Evolutionary conservation across 1,284 basidiomycete species (phyloP).

Genomic region (Moniliella sp.): DNA sequence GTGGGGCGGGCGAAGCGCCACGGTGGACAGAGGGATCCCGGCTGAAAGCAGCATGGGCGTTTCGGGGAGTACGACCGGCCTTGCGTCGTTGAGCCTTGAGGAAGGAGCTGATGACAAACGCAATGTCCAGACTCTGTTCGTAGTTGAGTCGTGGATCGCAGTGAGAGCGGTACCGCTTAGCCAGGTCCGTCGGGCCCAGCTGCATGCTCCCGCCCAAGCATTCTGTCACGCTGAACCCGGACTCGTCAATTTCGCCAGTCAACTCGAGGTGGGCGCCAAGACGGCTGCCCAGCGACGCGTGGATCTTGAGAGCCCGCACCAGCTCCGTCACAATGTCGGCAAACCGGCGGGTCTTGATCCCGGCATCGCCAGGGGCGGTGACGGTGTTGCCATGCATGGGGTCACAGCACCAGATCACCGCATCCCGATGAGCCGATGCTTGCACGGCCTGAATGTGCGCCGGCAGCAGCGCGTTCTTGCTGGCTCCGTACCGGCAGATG

Average conservation of each 20-base stretch:
- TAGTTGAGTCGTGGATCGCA: constrained; percentile 38
- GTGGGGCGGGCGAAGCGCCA: not conserved
- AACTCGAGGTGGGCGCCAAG: constrained; percentile 90
- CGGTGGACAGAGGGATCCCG: too few relatives aligned
- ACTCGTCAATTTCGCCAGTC: constrained; percentile 76
- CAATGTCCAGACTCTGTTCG: constrained; percentile 38
- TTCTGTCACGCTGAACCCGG: constrained; percentile 66
- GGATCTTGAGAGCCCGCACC: constrained; percentile 58
- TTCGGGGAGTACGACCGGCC: not conserved
- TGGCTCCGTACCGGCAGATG: constrained; percentile 79
- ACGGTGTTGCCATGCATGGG: constrained; percentile 73
- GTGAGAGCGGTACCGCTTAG: constrained; percentile 37
- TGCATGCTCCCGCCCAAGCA: constrained; percentile 43
- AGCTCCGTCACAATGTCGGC: constrained; percentile 74
- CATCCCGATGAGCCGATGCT: constrained; percentile 46
- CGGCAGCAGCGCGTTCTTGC: constrained; percentile 54
- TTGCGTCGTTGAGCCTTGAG: constrained; percentile 16
- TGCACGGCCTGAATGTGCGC: constrained; percentile 66
- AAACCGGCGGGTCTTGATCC: constrained; percentile 53
- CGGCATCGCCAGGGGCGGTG: constrained; percentile 18
- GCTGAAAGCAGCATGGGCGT: too few relatives aligned
- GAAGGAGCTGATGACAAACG: constrained; percentile 24
- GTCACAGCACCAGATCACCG: constrained; percentile 80
- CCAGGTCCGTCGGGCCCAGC: constrained; percentile 39
- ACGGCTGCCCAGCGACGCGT: constrained; percentile 48